Percentiles rank a stretch among this genome's conserved stretches.
Evolutionary conservation across 2,329 filamentous ascomycete genomes (phyloP).

Genomic region (Penicillium vulpinum): DNA sequence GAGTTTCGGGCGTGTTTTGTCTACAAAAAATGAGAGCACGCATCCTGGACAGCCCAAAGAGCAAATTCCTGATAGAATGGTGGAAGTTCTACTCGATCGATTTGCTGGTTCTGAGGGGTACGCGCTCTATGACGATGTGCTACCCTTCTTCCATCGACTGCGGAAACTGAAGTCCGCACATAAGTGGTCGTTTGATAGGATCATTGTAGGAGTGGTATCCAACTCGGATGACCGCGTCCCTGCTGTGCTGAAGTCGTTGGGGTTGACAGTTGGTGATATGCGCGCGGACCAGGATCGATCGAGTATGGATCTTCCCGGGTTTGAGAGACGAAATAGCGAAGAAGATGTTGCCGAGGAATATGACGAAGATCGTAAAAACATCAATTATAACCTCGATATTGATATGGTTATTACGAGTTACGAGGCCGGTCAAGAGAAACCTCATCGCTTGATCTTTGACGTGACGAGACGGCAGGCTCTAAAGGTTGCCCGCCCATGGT

Average conservation of each 20-base stretch:
- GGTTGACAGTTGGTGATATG: slow-evolving; percentile 37
- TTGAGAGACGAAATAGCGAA: slow-evolving; percentile 17
- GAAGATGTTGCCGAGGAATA: background rate
- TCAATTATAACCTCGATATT: slow-evolving; percentile 30
- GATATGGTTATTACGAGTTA: slow-evolving; percentile 50
- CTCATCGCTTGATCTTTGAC: slow-evolving; percentile 42
- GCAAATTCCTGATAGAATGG: slow-evolving; percentile 35
- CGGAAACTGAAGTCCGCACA: slow-evolving; percentile 12
- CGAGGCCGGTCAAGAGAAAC: slow-evolving; percentile 49
- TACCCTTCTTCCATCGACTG: slow-evolving; percentile 38
- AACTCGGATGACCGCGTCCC: slow-evolving; percentile 50
- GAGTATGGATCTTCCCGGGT: slow-evolving; percentile 29
- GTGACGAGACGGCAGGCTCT: slow-evolving; percentile 37
- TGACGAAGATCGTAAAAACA: background rate
- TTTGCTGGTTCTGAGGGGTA: slow-evolving; percentile 46
- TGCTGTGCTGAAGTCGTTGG: slow-evolving; percentile 41
- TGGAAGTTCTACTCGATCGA: slow-evolving; percentile 37
- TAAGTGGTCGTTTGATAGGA: slow-evolving; percentile 30
- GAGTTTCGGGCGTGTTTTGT: slow-evolving; percentile 35
- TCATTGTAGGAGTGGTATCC: slow-evolving; percentile 46
- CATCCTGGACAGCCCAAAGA: background rate
- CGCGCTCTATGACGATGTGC: slow-evolving; percentile 42
- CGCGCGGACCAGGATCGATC: slow-evolving; percentile 33
- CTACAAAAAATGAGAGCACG: background rate
- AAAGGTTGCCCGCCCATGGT: slow-evolving; percentile 9